Base-by-base conservation (phyloP, 805 yeast genomes). In the Candida dajiaensis region DNA sequence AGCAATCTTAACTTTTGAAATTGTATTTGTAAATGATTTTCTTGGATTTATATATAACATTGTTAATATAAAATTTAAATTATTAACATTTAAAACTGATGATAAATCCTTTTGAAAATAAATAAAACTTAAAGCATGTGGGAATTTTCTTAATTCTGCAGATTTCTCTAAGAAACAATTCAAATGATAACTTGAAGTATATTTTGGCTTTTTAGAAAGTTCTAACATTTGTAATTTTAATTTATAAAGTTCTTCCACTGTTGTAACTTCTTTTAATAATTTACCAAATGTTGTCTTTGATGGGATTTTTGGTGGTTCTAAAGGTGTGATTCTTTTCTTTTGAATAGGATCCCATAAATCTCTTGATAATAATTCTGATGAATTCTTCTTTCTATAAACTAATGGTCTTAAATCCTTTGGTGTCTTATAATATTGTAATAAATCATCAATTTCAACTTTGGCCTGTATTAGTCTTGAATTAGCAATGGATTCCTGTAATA, bases 301-400 rank as follows among this genome's bases (percentile, higher is more conserved):
- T 13, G 67, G 63, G 8, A 64, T 62, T 16, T 44, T 49, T 39
- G 68, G 64, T 20, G 71, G 63, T 1, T 47, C 50, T 19, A 62
- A 52, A 20, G 75, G 72, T 5, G 57, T 56, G 15, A 69, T 47
- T 43, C 66, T 65, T 21, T 55, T 48, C 40, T 63, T 61, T 1
- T 67, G 62, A 2, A 50, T 58, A 6, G 66, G 64, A 50, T 71
- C 71, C 57, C 67, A 68, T 29, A 69, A 40, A 49, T 69, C 73
- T 66, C 69, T 65, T 11, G 70, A 61, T 35, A 69, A 45, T 38
- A 71, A 52, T 42, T 55, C 64, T 25, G 67, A 61, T 3, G 71
- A 64, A 50, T 71, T 70, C 45, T 62, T 68, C 33, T 67, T 65
- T 54, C 73, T 66, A 54, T 71, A 71, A 22, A 71, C 66, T 40